Base-by-base conservation (phyloP, 768 basidiomycete genomes). In the Neoboletus brunneissimus region DNA sequence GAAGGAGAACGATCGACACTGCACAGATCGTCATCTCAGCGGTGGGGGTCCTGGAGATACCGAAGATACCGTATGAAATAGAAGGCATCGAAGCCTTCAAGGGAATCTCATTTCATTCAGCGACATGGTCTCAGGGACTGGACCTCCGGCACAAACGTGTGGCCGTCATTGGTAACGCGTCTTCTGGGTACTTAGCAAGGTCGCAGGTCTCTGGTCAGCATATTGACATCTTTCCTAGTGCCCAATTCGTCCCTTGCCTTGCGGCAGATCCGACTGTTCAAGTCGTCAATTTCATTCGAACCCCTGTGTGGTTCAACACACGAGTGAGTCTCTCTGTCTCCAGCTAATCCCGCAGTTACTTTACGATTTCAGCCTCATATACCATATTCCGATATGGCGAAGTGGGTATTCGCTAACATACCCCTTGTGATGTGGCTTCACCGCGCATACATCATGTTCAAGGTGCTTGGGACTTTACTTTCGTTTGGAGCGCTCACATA, bases 191-290 rank as follows among this genome's bases (percentile, higher is more conserved):
- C 58, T 77, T 29, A 4, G 27, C 50, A 42, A n/a, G 37, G 20
- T 9, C 38, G 10, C 42, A 23, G n/a, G 18, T 32, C 54, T 42
- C 20, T 42, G 37, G 27, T 32, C 53, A 20, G 35, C 20, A 3
- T 42, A 34, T 27, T 65, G 34, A 60, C 31, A 45, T 38, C 40
- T 20, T 34, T 23, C 68, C 16, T 55, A 87, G 86, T 3, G 83
- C 86, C 2, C 87, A 88, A 64, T 77, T 86, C 47, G 72, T 86
- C 20, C 84, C 85, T 10, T 61, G 70, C 47, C 81, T 86, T 48
- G 75, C 82, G 12, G 64, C 68, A 43, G 82, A 86, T 57, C 73
- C 80, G 3, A 76, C 77, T 23, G 77, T 81, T 7, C 63, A 79
- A 45, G 75, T 86, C 16, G 71, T 81, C 49, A 85, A 89, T 62